Evolutionary conservation across 495 filamentous ascomycete species (phyloP), one percentile per base, ranked within the genome.

Genomic region (Clavariopsis aquatica): DNA sequence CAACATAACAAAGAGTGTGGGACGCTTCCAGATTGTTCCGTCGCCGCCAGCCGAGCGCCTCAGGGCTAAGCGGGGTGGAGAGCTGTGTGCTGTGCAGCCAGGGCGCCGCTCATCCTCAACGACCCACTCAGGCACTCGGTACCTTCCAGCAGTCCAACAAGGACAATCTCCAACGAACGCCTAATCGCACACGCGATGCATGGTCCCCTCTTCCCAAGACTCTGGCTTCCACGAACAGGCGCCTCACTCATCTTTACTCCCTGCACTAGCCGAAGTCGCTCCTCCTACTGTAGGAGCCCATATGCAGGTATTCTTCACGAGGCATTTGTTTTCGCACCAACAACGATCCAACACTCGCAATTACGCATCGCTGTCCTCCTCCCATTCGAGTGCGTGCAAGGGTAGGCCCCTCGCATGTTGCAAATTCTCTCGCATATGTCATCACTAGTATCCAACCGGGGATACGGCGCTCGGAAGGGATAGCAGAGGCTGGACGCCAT

Each of bases 21-120:
- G 47, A 59, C 29, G 8, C 31, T 59, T 59, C 56, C 49, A 59
- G 56, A 59, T 46, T 22, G 29, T 41, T 59, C 45, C 56, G 22
- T 23, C 38, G 38, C 24, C 56, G 56, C 56, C 38, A 59, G 45
- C 56, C 56, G 56, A 59, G 56, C 56, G 38, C 38, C 38, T 43
- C 38, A 3, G n/a, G 38, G 38, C n/a, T 43, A 20, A 59, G n/a
- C n/a, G 43, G 43, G 49, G 56, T 15, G 34, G 56, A 59, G 36
- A 59, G n/a, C n/a, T 57, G 54, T 29, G 51, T 15, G 28, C 22
- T 53, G 38, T 43, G 31, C 49, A 52, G 26, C 20, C 31, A 38
- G 54, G 27, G 27, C 52, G 52, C 52, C 52, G 9, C 28, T 55
- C 17, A 55, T 29, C 49, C n/a, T n/a, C n/a, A n/a, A n/a, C n/a